Conservation (phyloP, 2,329 filamentous ascomycete species). For the Aspergillus pseudotamarii region DNA sequence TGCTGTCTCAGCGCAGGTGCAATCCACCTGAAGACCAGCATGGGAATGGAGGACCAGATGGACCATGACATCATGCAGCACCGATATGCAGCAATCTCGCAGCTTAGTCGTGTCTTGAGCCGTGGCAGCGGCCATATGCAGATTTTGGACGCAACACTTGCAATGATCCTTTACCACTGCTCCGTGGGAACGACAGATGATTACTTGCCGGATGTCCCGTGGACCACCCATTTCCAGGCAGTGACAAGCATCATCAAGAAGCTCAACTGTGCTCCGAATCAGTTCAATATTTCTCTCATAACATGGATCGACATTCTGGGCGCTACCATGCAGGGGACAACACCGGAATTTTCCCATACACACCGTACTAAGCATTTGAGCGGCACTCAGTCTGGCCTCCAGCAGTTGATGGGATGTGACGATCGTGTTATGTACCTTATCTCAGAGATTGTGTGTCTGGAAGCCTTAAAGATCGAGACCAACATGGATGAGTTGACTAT, state of each 20-base stretch:
- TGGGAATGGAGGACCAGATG: constrained; percentile 11
- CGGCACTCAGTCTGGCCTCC: constrained; percentile 69
- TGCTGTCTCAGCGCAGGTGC: constrained; percentile 92
- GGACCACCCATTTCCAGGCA: constrained; percentile 94
- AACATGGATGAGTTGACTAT: constrained; percentile 74
- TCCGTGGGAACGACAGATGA: constrained; percentile 84
- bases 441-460: constrained; percentile 93
- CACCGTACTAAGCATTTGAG: constrained; percentile 87
- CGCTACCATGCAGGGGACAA: constrained; percentile 82
- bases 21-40: constrained; percentile 80
- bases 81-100: constrained; percentile 80
- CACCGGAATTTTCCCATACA: constrained; percentile 84
- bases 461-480: constrained; percentile 77
- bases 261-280: constrained; percentile 69
- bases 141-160: constrained; percentile 86
- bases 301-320: constrained; percentile 97
- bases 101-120: constrained; percentile 78
- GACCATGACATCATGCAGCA: constrained; percentile 62
- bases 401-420: constrained; percentile 94
- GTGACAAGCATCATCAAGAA: constrained; percentile 81
- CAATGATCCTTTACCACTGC: constrained; percentile 94
- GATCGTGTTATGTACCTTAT: constrained; percentile 97
- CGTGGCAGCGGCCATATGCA: constrained; percentile 78
- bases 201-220: constrained; percentile 86
- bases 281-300: constrained; percentile 87